Conservation (phyloP, 2,329 filamentous ascomycete genomes). For the Calonectria henricotiae region DNA sequence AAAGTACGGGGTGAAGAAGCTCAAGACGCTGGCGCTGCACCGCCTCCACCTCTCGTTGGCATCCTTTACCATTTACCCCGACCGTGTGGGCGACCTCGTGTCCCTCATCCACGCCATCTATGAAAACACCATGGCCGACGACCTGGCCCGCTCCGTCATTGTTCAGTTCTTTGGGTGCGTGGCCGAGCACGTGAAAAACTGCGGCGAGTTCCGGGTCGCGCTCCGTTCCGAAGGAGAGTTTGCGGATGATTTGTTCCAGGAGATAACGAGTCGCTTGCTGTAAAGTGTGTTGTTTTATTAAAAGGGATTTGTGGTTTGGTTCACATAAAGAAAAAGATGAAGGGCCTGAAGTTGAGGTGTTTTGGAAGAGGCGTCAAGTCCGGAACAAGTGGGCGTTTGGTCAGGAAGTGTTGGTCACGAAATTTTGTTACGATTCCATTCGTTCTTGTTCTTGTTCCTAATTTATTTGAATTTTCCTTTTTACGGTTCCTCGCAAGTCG, state of each 20-base stretch:
- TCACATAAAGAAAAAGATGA: neutral
- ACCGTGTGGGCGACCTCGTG: constrained; percentile 44
- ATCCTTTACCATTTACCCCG: constrained; percentile 36
- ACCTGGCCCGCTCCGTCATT: constrained; percentile 45
- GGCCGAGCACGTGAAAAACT: constrained; percentile 41
- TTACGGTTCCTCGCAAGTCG: neutral
- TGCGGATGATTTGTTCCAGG: constrained; percentile 40
- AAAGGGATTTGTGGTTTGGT: neutral
- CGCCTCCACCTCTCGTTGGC: constrained; percentile 46
- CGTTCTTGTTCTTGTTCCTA: neutral
- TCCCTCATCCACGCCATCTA: constrained; percentile 45
- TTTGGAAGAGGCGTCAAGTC: constrained; percentile 7
- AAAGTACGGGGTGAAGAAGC: constrained; percentile 46
- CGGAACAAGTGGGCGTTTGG: neutral
- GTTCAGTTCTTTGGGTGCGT: constrained; percentile 46
- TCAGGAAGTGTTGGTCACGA: neutral
- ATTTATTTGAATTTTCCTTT: neutral
- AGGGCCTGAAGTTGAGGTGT: neutral
- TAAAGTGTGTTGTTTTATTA: neutral
- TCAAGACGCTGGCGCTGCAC: constrained; percentile 40
- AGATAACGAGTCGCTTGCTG: constrained; percentile 39
- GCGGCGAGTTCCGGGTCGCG: constrained; percentile 37
- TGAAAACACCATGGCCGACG: constrained; percentile 45
- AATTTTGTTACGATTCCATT: neutral
- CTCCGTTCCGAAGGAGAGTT: constrained; percentile 46